A percentile compares a stretch with the other conserved stretches of the same genome.
Conservation (phyloP, 345 rosid genomes). For the Sonneratia caseolaris region DNA sequence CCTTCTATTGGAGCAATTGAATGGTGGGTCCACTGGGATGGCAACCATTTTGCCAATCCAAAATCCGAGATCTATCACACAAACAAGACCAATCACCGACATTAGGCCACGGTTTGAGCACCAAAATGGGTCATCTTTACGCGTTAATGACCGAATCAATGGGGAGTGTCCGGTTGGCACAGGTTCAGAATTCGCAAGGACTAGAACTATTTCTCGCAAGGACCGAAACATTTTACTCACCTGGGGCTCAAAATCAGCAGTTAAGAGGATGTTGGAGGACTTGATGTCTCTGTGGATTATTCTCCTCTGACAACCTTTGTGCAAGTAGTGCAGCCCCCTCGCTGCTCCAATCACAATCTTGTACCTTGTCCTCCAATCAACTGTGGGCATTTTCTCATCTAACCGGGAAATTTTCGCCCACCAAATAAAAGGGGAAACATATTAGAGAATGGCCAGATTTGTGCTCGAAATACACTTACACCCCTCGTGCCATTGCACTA, state of each 20-base stretch:
- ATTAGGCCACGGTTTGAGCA: neutral
- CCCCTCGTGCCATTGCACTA: neutral
- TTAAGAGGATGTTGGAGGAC: constrained; percentile 76
- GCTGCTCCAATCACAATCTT: constrained; percentile 77
- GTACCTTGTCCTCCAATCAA: constrained; percentile 77
- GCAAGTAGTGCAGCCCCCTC: constrained; percentile 76
- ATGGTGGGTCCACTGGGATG: constrained; percentile 97
- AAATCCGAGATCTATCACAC: constrained; percentile 73
- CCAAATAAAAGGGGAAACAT: neutral
- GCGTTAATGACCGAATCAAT: neutral
- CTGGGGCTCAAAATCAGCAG: constrained; percentile 73
- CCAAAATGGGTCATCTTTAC: neutral
- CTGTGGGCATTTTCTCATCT: constrained; percentile 38
- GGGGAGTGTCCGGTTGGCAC: neutral
- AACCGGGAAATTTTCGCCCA: constrained; percentile 5
- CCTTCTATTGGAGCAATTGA: constrained; percentile 98
- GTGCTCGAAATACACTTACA: neutral
- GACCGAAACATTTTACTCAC: constrained; percentile 9
- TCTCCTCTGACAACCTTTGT: constrained; percentile 83
- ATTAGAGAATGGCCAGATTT: neutral
- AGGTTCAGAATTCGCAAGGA: neutral
- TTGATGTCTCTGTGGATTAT: constrained; percentile 95
- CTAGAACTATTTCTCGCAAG: neutral
- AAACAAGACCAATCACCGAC: neutral
- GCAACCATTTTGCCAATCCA: constrained; percentile 97